Conservation (phyloP, 768 basidiomycete genomes). For the Phanerodontia chrysosporium region DNA sequence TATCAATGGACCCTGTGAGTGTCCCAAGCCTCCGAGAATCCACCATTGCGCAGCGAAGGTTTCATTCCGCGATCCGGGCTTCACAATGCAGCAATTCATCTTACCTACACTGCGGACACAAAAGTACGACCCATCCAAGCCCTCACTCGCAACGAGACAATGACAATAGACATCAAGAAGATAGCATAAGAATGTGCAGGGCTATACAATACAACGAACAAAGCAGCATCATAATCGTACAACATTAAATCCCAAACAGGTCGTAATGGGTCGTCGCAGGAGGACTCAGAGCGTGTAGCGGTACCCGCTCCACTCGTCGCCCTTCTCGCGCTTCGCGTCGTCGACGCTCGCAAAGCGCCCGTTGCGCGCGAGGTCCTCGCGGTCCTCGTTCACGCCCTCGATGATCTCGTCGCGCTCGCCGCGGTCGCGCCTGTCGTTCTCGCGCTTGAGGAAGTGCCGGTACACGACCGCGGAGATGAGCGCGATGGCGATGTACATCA, state of each 20-base stretch:
- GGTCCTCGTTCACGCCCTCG: conserved; percentile 36
- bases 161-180: too few relatives aligned
- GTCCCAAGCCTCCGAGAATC: too few relatives aligned
- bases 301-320: conserved; percentile 75
- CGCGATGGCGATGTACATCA: conserved; percentile 69
- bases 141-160: too few relatives aligned
- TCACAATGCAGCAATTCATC: too few relatives aligned
- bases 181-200: too few relatives aligned
- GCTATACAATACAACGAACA: too few relatives aligned
- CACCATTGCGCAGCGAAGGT: too few relatives aligned
- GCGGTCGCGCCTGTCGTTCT: conserved; percentile 62
- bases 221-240: background rate
- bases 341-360: conserved; percentile 53
- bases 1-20: too few relatives aligned
- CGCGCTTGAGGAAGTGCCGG: conserved; percentile 43
- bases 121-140: too few relatives aligned
- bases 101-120: too few relatives aligned
- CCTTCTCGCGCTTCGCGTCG: conserved; percentile 67
- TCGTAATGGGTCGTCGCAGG: background rate
- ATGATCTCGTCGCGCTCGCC: conserved; percentile 72
- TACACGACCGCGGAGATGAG: conserved; percentile 42
- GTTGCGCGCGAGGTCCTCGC: conserved; percentile 38
- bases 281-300: conserved; percentile 61
- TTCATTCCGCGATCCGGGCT: too few relatives aligned
- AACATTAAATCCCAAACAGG: background rate